Evolutionary conservation across 768 basidiomycete species (phyloP), one percentile per base, ranked within the genome.

Genomic region (Mycena albidolilacea): DNA sequence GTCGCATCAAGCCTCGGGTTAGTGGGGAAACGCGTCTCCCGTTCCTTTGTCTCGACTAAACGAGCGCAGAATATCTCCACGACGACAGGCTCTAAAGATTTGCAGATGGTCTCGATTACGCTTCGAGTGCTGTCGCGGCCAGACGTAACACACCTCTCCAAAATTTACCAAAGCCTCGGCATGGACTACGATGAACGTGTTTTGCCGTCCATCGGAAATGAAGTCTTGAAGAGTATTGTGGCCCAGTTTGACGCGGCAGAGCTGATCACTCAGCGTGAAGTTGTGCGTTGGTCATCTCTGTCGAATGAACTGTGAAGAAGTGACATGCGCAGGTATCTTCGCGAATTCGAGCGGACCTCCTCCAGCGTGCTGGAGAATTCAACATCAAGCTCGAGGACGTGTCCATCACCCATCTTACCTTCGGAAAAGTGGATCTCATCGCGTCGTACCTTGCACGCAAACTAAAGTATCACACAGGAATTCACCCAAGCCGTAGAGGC

Each of bases 401-500:
- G 35, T 99, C 97, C 5, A 97, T 99, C 79, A 96, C 95, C 8
- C 94, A 96, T 81, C 80, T 95, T 75, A 95, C 94, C 17, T 96
- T 96, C 79, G 95, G 95, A 79, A 94, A 96, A 83, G 95, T 92
- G 66, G 30, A 86, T 78, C 57, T 37, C 44, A 48, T n/a, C 52
- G 48, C 4, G 38, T 7, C 30, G 55, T 14, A 21, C 37, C 30
- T 23, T 64, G 54, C 62, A 79, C 64, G n/a, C 21, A 59, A 50
- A n/a, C 50, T 69, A 43, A 62, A 23, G 38, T n/a, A 10, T 69
- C 21, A 39, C 52, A 3, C 74, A 95, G 95, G 95, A 96, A 90
- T 96, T 96, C 80, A 95, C 95, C 7, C 92, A 94, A 92, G 98
- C 98, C n/a, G 98, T 99, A 10, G 98, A 99, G 84, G 97, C 97